phyloP scores from a whole-genome alignment of 148 eudicot genomes.

The Polygonum aviculare region DNA sequence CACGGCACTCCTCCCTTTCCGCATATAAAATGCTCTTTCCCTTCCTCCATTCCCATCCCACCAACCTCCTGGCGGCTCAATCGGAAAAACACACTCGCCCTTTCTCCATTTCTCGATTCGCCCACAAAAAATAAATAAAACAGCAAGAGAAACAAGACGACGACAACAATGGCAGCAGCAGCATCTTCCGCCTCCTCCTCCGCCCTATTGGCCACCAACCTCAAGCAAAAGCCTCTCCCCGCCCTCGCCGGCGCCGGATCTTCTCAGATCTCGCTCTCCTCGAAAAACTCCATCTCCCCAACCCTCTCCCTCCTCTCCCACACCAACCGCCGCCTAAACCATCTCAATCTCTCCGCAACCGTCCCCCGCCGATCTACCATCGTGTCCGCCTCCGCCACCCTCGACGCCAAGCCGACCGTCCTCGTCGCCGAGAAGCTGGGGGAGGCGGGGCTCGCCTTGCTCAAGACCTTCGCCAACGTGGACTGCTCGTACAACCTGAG shows the following conservation, averaged over 20 bases:
- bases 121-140: not conserved
- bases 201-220: constrained; percentile 12
- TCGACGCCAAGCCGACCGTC: constrained; percentile 68
- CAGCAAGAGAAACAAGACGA: not conserved
- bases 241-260: constrained; percentile 4
- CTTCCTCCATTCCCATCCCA: not conserved
- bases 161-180: constrained; percentile 27
- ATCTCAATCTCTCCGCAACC: constrained; percentile 18
- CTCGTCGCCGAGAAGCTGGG: constrained; percentile 87
- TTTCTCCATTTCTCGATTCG: not conserved
- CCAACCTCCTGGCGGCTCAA: constrained; percentile 7
- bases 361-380: constrained; percentile 10
- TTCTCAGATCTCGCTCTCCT: constrained; percentile 30
- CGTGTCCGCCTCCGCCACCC: constrained; percentile 22
- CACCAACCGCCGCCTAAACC: constrained; percentile 6
- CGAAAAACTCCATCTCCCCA: constrained; percentile 16
- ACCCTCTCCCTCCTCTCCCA: constrained; percentile 14
- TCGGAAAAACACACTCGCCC: not conserved
- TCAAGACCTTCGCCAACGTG: constrained; percentile 66
- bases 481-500: constrained; percentile 83
- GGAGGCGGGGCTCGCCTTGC: constrained; percentile 52
- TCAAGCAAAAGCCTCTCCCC: constrained; percentile 2
- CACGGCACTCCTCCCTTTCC: not conserved
- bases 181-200: constrained; percentile 25
- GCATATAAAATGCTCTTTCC: not conserved